Base-by-base conservation (phyloP, 75 land plant species). In the Pseudotsuga menziesii region DNA sequence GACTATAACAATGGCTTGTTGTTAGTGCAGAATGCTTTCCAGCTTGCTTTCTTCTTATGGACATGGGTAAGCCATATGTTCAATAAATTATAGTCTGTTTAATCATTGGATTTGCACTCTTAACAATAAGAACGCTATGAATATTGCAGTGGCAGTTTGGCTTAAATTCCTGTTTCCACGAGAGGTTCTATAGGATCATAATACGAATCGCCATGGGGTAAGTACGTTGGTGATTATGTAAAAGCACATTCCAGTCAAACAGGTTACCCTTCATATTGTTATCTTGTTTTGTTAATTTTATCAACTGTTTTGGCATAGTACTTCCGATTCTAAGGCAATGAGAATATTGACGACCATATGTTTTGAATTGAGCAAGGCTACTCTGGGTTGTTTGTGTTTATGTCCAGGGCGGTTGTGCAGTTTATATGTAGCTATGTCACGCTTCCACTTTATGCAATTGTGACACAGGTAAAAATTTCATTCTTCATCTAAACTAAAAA, bases 401-500 rank as follows among this genome's bases (percentile, higher is more conserved):
- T 41, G 14, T 75, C 5, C 27, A 75, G 76, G 62, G 23, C 32
- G 0, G 35, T 14, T 72, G 77, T 87, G 41, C 91, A 86, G 41
- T 63, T 89, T 57, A 20, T 89, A 17, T 91, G 92, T 82, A 90
- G 89, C 81, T 85, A 81, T 74, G 83, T 81, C 74, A 91, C 93
- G n/a, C 82, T 91, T 76, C 93, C 93, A 26, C 88, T 87, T 9
- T 89, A 91, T 71, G 85, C 93, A 57, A 75, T 91, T 75, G 92
- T 91, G 6, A 84, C 89, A 55, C 93, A 91, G 81, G 93, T 89
- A 52, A 13, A 17, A 63, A 44, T 41, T 69, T 41, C 9, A 1
- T n/a, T 44, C n/a, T 17, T 73, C 19, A n/a, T 8, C 15, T 54
- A 4, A 44, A 4, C 5, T 44, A 44, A 44, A 44, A 44, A 7